phyloP scores from a whole-genome alignment of 1,139 yeast species.

The Dujonia santamariae region DNA sequence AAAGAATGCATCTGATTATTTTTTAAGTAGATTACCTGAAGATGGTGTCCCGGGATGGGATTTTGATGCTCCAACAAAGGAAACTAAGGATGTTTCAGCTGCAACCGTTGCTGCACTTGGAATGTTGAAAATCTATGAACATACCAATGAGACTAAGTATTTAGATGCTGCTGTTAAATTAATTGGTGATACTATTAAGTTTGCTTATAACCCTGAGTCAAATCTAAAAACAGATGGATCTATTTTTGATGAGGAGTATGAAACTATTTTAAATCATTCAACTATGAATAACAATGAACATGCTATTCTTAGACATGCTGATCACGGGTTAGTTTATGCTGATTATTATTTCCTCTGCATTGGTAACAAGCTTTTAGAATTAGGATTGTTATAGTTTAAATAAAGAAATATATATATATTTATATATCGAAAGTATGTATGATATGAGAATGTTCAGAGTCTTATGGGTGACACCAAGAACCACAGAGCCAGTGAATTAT shows the following conservation, averaged over 20 bases:
- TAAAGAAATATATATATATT: neutral
- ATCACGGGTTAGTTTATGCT: slow-evolving; percentile 24
- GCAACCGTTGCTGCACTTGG: slow-evolving; percentile 25
- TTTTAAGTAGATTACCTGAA: slow-evolving; percentile 15
- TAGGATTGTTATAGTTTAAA: slow-evolving; percentile 5
- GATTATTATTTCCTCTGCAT: slow-evolving; percentile 22
- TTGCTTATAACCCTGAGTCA: slow-evolving; percentile 9
- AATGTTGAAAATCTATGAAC: slow-evolving; percentile 17
- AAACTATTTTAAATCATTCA: slow-evolving; percentile 19
- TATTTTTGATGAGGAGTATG: slow-evolving; percentile 15
- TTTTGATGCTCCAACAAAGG: slow-evolving; percentile 22
- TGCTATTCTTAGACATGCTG: slow-evolving; percentile 9
- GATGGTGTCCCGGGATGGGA: slow-evolving; percentile 26
- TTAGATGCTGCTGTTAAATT: slow-evolving; percentile 11
- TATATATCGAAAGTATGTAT: no score
- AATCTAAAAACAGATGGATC: slow-evolving; percentile 11
- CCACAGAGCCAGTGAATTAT: no score
- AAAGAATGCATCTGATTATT: no score
- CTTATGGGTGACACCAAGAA: no score
- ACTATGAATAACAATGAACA: slow-evolving; percentile 19
- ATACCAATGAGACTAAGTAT: slow-evolving; percentile 12
- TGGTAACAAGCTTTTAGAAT: slow-evolving; percentile 22
- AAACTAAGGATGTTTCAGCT: slow-evolving; percentile 22
- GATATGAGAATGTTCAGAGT: no score
- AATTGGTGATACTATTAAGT: slow-evolving; percentile 9